Conservation (phyloP, 805 yeast species). For the Candida boleticola region DNA sequence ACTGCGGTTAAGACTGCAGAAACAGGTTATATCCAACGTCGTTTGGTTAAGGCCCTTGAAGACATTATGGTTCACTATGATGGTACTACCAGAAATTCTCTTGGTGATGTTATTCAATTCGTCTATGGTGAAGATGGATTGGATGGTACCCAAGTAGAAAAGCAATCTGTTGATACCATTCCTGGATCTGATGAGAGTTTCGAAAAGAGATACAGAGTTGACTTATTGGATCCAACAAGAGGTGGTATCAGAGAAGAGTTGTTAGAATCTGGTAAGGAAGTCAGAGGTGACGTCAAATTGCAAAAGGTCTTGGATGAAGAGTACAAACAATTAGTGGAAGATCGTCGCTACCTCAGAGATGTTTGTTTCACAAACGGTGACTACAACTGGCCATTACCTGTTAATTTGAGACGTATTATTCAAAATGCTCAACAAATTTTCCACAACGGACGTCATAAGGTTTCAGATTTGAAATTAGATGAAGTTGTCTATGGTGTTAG, state of each 20-base stretch:
- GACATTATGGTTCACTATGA: constrained; percentile 98
- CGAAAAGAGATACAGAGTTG: constrained; percentile 81
- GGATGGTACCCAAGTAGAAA: constrained; percentile 97
- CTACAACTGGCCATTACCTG: constrained; percentile 96
- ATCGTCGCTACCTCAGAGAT: constrained; percentile 76
- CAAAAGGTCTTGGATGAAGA: constrained; percentile 84
- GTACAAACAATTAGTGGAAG: constrained; percentile 70
- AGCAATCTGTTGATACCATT: constrained; percentile 91
- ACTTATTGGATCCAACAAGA: constrained; percentile 65
- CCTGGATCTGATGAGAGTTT: constrained; percentile 88
- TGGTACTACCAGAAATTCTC: constrained; percentile 95
- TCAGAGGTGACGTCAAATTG: constrained; percentile 81
- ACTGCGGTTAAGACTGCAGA: constrained; percentile 99
- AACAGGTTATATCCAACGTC: constrained; percentile 97
- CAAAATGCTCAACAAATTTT: constrained; percentile 98
- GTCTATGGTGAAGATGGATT: constrained; percentile 98
- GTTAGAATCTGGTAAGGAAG: constrained; percentile 86
- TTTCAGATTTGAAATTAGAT: constrained; percentile 82
- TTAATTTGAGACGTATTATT: constrained; percentile 90
- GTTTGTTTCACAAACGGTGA: constrained; percentile 91
- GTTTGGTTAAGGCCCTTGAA: constrained; percentile 93
- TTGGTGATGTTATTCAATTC: constrained; percentile 95
- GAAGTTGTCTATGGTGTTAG: constrained; percentile 76
- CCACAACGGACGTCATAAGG: constrained; percentile 86
- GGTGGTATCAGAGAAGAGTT: constrained; percentile 64